Evolutionary conservation across 2,329 filamentous ascomycete species (phyloP), one percentile per base, ranked within the genome.

Genomic region (Trichoderma citrinoviride): DNA sequence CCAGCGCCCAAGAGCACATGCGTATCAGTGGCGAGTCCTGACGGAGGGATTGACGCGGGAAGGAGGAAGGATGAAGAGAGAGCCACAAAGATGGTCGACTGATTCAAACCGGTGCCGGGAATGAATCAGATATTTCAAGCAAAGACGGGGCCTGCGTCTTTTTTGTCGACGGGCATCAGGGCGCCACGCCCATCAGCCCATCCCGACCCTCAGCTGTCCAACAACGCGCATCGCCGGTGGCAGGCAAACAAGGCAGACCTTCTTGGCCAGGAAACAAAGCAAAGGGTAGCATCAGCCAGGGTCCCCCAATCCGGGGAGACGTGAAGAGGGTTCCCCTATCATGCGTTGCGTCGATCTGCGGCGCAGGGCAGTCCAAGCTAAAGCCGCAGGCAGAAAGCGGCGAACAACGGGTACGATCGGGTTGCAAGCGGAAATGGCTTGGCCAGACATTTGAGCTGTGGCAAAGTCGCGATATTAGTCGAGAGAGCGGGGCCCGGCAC

Each of bases 361-460:
- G 57, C 25, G 64, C 49, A 58, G 43, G 43, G 50, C 47, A 14
- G 29, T 56, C 33, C 12, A 33, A 43, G 49, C 56, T 56, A 55
- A 50, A 37, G 56, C 49, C 49, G 29, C 50, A 53, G 47, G 37
- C 21, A 47, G 49, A 52, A 14, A 33, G 54, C 62, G 62, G 64
- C 64, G 64, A 65, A 61, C 43, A 33, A 29, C 64, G 64, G 64
- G 47, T 65, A 65, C 61, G 64, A 65, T 65, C 64, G 64, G 64
- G 46, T 46, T 57, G 40, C 25, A 43, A 49, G 40, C 60, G 60
- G 60, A 54, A 54, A 54, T 46, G 49, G 60, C 60, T 64, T 62
- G 50, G 33, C 60, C 60, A 54, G 37, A 21, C 25, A 25, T 21
- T 50, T 50, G 61, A 56, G 61, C 61, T 44, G 61, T 64, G 61